These are phyloP conservation scores for Zygosaccharomyces rouxii DNA, from an alignment of 805 yeast species.

Conservation along the genomic window DNA sequence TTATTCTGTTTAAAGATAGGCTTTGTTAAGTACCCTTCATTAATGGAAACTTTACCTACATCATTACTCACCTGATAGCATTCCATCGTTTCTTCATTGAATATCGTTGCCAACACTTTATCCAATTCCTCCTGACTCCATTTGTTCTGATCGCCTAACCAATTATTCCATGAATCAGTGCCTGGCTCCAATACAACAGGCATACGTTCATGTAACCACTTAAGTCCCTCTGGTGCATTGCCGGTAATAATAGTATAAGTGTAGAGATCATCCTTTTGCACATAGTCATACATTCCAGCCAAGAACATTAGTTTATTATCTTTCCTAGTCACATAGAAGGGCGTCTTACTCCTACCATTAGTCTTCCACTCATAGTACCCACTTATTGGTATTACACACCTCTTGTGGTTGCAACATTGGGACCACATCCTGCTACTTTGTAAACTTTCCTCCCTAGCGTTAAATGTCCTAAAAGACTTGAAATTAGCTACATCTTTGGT, in stretches of 20 bases:
- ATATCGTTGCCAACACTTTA: conserved; percentile 38
- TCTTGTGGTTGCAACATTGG: conserved; percentile 39
- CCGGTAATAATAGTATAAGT: conserved; percentile 74
- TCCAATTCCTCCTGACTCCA: conserved; percentile 42
- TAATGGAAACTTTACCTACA: conserved; percentile 58
- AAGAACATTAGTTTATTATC: conserved; percentile 53
- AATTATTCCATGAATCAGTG: conserved; percentile 50
- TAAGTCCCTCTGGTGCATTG: conserved; percentile 54
- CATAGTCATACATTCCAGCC: conserved; percentile 51
- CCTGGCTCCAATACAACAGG: conserved; percentile 67
- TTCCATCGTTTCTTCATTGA: conserved; percentile 38
- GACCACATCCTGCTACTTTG: conserved; percentile 53
- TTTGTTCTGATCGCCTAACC: conserved; percentile 47
- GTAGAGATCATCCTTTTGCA: conserved; percentile 26
- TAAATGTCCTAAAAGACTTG: conserved; percentile 51
- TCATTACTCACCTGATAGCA: conserved; percentile 54
- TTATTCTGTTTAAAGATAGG: conserved; percentile 25
- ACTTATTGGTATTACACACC: conserved; percentile 74
- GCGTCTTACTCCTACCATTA: conserved; percentile 43
- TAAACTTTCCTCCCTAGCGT: conserved; percentile 65
- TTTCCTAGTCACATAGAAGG: conserved; percentile 59
- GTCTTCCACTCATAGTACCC: conserved; percentile 84
- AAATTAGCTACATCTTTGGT: conserved; percentile 38
- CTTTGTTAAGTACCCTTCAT: conserved; percentile 36
- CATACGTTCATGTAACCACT: conserved; percentile 74